Evolutionary conservation across 2,329 filamentous ascomycete species (phyloP), one percentile per base, ranked within the genome.

Genomic region (Cladobotryum mycophilum): DNA sequence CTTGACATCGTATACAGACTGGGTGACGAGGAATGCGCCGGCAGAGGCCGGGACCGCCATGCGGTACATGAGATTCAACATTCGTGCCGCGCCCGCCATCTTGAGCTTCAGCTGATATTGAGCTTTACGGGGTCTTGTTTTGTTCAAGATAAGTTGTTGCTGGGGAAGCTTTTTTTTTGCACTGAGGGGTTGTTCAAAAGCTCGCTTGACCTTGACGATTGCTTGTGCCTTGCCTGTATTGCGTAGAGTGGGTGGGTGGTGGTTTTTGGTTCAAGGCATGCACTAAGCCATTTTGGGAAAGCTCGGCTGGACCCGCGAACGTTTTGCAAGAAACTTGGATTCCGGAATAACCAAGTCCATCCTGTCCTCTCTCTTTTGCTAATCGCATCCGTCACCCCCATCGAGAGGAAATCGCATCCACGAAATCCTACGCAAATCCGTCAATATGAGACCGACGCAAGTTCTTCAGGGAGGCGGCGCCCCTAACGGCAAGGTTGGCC

Each of bases 1-100:
- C 69, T 89, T 91, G 67, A 99, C 93, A 71, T 99, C 93, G 84
- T 96, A 99, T 56, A 99, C 82, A 53, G 90, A 89, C 58, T 88
- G 80, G 70, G 90, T 85, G 58, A 81, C 74, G 54, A 92, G 64
- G 51, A 81, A 79, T 60, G 82, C 74, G 60, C 79, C 88, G 60
- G 88, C 70, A 54, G 87, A 82, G 51, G 81, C 78, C 43, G 92
- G 91, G 48, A 96, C 73, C 56, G 88, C 88, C 68, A 77, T 78
- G 61, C 78, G 78, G 73, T 85, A 88, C 64, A 86, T 68, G 58
- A 75, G 67, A 64, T 77, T 77, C 58, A 89, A 77, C 43, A 73
- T 70, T 64, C 79, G 76, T 57, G 80, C 76, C 71, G 73, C 70
- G 61, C 76, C 74, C 57, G 78, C 74, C 78, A 81, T 81, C 55